A percentile compares a stretch with the other conserved stretches of the same genome.
These are phyloP conservation scores for Meyerozyma carpophila DNA, from an alignment of 1,139 yeast genomes.

Conservation along the genomic window DNA sequence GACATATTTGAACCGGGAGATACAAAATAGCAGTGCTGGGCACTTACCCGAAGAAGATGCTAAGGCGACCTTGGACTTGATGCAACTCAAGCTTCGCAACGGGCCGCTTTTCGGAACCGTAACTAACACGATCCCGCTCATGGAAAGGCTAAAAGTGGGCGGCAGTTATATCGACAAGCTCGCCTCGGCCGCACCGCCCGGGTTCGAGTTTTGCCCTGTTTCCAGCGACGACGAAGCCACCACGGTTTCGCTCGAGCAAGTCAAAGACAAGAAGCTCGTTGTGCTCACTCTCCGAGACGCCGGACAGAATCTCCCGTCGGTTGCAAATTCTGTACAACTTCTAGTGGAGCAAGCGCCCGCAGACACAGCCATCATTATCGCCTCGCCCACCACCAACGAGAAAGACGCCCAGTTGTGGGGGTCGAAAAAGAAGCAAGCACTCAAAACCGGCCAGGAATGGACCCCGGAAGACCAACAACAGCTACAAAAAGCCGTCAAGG, in stretches of 20 bases:
- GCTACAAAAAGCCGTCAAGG: not conserved
- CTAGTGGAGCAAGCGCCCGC: not conserved
- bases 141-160: not conserved
- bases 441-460: not conserved
- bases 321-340: not conserved
- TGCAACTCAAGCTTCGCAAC: slow-evolving; percentile 59
- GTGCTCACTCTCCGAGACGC: not conserved
- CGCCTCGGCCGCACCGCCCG: not conserved
- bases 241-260: not conserved
- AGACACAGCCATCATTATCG: not conserved
- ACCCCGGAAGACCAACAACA: not conserved
- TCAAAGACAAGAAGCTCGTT: not conserved
- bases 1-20: slow-evolving; percentile 47
- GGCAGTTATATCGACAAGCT: not conserved
- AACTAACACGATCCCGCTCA: slow-evolving; percentile 17
- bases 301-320: not conserved
- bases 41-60: slow-evolving; percentile 92
- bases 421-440: not conserved
- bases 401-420: not conserved
- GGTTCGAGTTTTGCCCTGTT: not conserved
- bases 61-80: slow-evolving; percentile 69
- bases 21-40: slow-evolving; percentile 60
- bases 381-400: not conserved
- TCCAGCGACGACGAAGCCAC: not conserved
- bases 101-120: slow-evolving; percentile 63